Evolutionary conservation across 768 basidiomycete species (phyloP), one percentile per base, ranked within the genome.

Genomic region (Boletus edulis): DNA sequence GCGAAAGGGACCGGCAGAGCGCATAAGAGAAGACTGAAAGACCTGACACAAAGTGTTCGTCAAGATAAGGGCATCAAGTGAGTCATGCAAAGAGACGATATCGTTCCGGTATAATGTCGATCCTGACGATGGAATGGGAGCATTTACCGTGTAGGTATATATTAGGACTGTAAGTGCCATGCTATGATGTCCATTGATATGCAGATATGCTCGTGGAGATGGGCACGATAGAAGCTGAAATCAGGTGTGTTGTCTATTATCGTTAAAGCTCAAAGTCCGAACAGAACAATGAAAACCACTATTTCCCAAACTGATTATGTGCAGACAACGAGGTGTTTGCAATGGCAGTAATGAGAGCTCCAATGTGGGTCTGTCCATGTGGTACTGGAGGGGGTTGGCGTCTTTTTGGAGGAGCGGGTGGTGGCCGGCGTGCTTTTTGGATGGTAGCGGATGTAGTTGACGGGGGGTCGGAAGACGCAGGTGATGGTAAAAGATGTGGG

Each of bases 351-450:
- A 88, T 83, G 35, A 80, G 81, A 20, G 77, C 79, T 10, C 82
- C 84, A 14, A 78, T 63, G 51, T 78, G 75, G 1, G 77, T 78
- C 46, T 67, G 74, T 31, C 73, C 75, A 2, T 78, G 71, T 11
- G 89, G 87, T 43, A 86, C 76, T 15, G 88, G 85, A 34, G 89
- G 89, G 2, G 89, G 83, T 61, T 87, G 87, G 63, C 89, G 73
- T 43, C 88, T 76, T 63, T 83, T 83, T 4, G 79, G 79, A 18
- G 87, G 86, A 11, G 84, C 79, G n/a, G 89, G 84, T 0, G 88
- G 85, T 3, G 87, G 79, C 52, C 83, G 71, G 51, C 80, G 76
- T 48, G 49, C 45, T 53, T 67, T 68, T 29, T 56, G 65, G n/a
- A 65, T 66, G 35, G 59, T 59, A 32, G 54, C 51, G 44, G 64